Base-by-base conservation (phyloP, 441 rosid genomes). In the Mallotus japonicus region DNA sequence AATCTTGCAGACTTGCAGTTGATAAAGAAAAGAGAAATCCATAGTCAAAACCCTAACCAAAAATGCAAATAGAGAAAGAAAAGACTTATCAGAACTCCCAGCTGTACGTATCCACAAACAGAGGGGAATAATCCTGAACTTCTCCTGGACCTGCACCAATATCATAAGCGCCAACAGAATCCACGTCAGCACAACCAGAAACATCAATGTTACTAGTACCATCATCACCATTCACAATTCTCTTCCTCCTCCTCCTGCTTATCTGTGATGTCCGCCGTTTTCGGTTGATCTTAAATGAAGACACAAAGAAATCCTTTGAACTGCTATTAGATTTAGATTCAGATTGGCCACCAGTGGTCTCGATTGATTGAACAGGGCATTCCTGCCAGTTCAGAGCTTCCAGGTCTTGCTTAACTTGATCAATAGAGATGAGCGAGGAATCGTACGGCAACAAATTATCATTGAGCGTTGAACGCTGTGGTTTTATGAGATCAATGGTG, bases 381-480 rank as follows among this genome's bases (percentile, higher is more conserved):
- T 66, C 77, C 67, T 58, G 75, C 79, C 75, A 65, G 22, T 69
- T 65, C 17, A 76, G 68, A 63, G 67, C 28, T 17, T 71, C 75
- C 47, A 71, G 56, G 47, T 71, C 75, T 42, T 61, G 56, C 67
- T 76, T 71, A 61, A 59, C 49, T 12, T 65, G 62, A 58, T 51
- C 75, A 44, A 60, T 54, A 40, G 66, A 76, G 65, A 64, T 24
- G 1, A 37, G 40, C 40, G 66, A 58, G 16, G 67, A 17, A 51
- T 71, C 72, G 68, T 54, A 60, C 67, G 62, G 67, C 1, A 2
- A 61, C 51, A 66, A 16, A 54, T 50, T 50, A 14, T 50, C 12
- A 13, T 50, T 50, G 54, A 70, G 55, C 7, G 58, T 76, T 40
- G 65, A 71, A 22, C 64, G 75, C 20, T 53, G 47, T 44, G 69